These are phyloP conservation scores for Claviceps purpurea DNA, from an alignment of 2,329 filamentous ascomycete species.

Conservation along the genomic window DNA sequence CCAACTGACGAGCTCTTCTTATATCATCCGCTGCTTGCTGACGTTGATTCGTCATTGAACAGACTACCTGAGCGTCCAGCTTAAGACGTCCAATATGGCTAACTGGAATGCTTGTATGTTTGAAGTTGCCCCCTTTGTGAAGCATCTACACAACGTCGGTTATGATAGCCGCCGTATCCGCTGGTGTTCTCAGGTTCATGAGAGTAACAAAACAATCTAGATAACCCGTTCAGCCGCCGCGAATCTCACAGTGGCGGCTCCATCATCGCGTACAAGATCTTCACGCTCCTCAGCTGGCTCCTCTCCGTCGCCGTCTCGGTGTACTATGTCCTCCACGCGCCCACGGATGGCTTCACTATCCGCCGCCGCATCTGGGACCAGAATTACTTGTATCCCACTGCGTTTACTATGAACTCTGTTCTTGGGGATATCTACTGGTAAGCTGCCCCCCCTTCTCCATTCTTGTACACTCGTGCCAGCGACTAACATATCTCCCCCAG, in stretches of 20 bases:
- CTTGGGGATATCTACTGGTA: constrained; percentile 66
- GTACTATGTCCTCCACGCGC: constrained; percentile 57
- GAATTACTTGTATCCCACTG: constrained; percentile 52
- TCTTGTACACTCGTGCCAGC: too few relatives aligned
- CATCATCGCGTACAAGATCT: constrained; percentile 60
- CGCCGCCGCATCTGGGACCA: constrained; percentile 62
- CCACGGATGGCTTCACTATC: constrained; percentile 45
- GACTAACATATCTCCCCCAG: constrained; percentile 23
- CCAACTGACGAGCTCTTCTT: neutral
- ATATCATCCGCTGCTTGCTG: neutral
- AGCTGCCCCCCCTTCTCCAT: too few relatives aligned
- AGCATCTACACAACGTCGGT: too few relatives aligned
- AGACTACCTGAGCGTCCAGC: neutral
- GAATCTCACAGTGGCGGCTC: constrained; percentile 49
- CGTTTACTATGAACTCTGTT: constrained; percentile 59
- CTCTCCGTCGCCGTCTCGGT: constrained; percentile 58
- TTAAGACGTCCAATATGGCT: neutral
- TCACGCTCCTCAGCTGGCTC: constrained; percentile 62
- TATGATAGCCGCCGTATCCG: too few relatives aligned
- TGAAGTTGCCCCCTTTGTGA: neutral
- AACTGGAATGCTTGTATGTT: neutral
- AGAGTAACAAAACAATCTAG: constrained; percentile 23
- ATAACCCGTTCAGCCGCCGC: constrained; percentile 64
- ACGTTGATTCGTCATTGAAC: neutral
- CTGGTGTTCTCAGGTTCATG: too few relatives aligned